These are phyloP conservation scores for Talaromyces albobiverticillius DNA, from an alignment of 2,329 filamentous ascomycete genomes.

Conservation along the genomic window DNA sequence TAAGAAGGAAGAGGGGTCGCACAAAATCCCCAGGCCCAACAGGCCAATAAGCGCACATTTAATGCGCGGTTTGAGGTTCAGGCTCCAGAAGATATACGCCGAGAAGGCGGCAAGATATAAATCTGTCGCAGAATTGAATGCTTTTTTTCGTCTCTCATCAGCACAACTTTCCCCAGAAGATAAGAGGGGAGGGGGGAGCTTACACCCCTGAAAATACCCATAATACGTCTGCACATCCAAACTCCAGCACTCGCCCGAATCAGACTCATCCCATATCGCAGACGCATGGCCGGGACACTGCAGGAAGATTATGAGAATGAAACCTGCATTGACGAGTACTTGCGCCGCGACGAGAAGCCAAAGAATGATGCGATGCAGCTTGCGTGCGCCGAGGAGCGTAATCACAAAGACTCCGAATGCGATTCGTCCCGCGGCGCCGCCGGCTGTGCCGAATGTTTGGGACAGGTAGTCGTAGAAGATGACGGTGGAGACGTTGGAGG, in stretches of 20 bases:
- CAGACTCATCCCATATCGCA: constrained; percentile 19
- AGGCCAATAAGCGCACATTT: constrained; percentile 29
- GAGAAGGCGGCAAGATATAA: constrained; percentile 30
- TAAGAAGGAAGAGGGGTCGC: not conserved
- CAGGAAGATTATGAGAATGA: constrained; percentile 25
- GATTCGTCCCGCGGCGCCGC: constrained; percentile 21
- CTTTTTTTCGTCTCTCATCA: too few species aligned
- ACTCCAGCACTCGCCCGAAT: constrained; percentile 21
- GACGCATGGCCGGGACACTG: constrained; percentile 23
- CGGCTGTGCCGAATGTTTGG: constrained; percentile 23
- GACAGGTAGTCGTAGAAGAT: constrained; percentile 26
- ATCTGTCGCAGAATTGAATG: constrained; percentile 26
- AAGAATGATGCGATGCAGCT: constrained; percentile 17
- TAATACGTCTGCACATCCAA: constrained; percentile 24
- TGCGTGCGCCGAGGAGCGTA: constrained; percentile 20
- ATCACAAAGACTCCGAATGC: constrained; percentile 25
- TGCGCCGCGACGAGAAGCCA: constrained; percentile 22
- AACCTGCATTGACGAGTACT: constrained; percentile 21
- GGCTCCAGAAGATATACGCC: constrained; percentile 30
- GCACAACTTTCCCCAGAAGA: too few species aligned
- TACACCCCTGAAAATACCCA: constrained; percentile 28
- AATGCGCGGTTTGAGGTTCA: constrained; percentile 28
- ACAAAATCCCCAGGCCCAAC: constrained; percentile 27
- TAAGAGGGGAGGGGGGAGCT: not conserved
- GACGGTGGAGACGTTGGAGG: constrained; percentile 12